phyloP scores from a whole-genome alignment of 352 stramenopile species.

The Peronosclerospora sorghi region DNA sequence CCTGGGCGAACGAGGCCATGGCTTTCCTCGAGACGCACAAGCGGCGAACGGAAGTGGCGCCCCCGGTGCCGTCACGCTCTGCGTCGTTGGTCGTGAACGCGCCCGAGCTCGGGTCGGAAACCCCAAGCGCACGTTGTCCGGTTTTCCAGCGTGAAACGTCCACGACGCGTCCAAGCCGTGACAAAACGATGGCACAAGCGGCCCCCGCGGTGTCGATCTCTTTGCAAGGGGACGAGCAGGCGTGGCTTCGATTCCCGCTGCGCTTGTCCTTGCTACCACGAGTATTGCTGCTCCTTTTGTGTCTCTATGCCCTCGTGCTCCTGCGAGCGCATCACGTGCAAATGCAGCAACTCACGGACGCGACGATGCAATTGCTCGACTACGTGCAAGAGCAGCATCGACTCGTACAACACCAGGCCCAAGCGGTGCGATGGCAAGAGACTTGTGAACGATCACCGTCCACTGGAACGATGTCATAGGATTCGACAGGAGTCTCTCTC shows the following conservation, averaged over 20 bases:
- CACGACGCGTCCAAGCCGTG: constrained; percentile 3
- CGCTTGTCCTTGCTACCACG: constrained; percentile 15
- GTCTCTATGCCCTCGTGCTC: constrained; percentile 28
- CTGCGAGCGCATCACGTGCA: constrained; percentile 31
- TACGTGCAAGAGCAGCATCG: constrained; percentile 20
- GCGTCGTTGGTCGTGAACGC: too few species aligned
- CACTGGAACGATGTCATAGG: too few species aligned
- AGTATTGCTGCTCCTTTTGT: constrained; percentile 26
- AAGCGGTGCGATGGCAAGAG: constrained; percentile 12
- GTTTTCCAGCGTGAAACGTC: constrained; percentile 7
- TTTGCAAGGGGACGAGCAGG: not conserved
- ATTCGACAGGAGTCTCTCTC: too few species aligned
- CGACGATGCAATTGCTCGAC: constrained; percentile 27
- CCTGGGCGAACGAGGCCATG: constrained; percentile 44
- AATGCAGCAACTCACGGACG: constrained; percentile 29
- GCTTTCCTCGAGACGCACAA: constrained; percentile 35
- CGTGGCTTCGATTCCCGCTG: not conserved
- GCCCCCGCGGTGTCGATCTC: not conserved
- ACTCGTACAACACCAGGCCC: constrained; percentile 8
- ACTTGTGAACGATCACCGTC: too few species aligned
- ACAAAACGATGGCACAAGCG: not conserved
- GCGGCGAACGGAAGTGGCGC: too few species aligned
- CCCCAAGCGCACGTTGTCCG: constrained; percentile 3
- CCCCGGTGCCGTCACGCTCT: too few species aligned
- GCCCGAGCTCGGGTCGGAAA: constrained; percentile 14